These are phyloP conservation scores for Solanum infundibuliforme DNA, from an alignment of 257 asterid genomes.

Conservation along the genomic window DNA sequence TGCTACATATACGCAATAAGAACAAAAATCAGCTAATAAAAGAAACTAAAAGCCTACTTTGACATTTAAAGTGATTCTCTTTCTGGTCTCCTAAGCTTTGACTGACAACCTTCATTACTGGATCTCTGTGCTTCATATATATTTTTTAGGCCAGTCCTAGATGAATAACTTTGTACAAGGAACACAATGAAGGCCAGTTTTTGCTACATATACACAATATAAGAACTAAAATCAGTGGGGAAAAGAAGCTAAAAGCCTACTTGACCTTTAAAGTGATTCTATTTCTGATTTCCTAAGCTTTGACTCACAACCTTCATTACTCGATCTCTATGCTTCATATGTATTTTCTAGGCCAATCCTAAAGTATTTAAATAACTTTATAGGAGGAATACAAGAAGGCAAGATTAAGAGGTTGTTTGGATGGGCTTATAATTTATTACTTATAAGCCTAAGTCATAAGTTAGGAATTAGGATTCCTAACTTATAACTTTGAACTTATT, in stretches of 20 bases:
- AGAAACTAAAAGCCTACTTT: background rate
- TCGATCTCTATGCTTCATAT: background rate
- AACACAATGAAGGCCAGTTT: background rate
- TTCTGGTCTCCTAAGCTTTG: background rate
- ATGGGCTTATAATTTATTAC: background rate
- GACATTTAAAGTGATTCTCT: background rate
- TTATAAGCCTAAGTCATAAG: background rate
- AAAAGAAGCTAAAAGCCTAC: background rate
- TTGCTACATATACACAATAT: background rate
- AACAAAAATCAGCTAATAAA: background rate
- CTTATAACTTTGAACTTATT: background rate
- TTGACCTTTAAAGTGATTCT: background rate
- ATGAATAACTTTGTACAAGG: background rate
- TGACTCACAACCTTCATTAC: background rate
- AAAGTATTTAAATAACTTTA: background rate
- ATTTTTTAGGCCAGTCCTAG: background rate
- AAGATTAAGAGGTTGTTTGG: background rate
- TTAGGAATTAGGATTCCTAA: background rate
- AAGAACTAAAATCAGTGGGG: background rate
- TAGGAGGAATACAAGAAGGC: background rate
- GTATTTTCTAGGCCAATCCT: background rate
- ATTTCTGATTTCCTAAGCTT: background rate
- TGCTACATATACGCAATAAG: background rate
- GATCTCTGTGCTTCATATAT: background rate
- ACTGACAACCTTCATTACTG: background rate